A percentile compares a stretch with the other conserved stretches of the same genome.
Evolutionary conservation across 2,329 filamentous ascomycete species (phyloP).

Genomic region (Lecanosticta acicola): DNA sequence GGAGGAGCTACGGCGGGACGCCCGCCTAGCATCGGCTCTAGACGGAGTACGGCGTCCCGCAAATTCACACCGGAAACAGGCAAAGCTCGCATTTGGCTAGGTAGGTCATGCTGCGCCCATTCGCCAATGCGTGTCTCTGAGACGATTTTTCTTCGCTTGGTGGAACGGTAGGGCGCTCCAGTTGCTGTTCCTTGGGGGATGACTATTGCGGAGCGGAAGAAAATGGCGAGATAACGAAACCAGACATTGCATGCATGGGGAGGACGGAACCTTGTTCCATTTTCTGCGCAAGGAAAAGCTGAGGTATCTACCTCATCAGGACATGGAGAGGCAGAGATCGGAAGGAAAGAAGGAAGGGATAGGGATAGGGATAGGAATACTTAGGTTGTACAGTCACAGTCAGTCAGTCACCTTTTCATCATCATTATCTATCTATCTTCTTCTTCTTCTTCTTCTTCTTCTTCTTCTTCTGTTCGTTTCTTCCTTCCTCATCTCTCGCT

Average conservation of each 20-base stretch:
- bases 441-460: background rate
- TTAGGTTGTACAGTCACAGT: too few species aligned
- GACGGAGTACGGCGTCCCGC: background rate
- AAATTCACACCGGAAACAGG: constrained; percentile 5
- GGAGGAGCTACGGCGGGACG: background rate
- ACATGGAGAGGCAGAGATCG: too few species aligned
- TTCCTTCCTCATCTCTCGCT: background rate
- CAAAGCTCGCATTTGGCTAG: background rate
- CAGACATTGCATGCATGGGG: too few species aligned
- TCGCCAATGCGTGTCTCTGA: too few species aligned
- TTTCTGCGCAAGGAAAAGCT: too few species aligned
- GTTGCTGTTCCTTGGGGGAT: background rate
- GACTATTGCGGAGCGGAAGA: background rate
- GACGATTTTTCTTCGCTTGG: background rate
- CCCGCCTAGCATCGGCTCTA: constrained; percentile 1
- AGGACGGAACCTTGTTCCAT: background rate
- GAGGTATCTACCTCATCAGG: too few species aligned
- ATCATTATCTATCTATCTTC: too few species aligned
- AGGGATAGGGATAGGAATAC: too few species aligned
- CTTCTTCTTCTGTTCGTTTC: background rate
- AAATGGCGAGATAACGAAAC: background rate
- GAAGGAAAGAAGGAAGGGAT: too few species aligned
- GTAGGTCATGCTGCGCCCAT: too few species aligned
- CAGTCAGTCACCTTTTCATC: too few species aligned
- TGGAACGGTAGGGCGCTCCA: background rate